Evolutionary conservation across 495 filamentous ascomycete species (phyloP).

Genomic region (Jackrogersella multiformis): DNA sequence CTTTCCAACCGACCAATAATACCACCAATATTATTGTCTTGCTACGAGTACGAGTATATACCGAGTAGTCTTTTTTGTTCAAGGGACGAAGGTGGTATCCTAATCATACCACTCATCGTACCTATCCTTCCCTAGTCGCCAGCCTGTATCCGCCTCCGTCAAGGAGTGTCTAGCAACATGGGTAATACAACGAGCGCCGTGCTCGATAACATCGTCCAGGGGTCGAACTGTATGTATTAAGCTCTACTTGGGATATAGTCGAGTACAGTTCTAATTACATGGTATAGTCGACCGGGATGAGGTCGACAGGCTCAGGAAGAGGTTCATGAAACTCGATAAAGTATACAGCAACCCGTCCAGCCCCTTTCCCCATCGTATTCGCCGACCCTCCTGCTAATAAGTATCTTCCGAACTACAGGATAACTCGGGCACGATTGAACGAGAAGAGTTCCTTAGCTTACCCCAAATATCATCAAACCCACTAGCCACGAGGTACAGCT

Average conservation of each 20-base stretch:
- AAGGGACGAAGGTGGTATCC: neutral
- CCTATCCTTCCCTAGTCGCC: neutral
- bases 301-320: constrained; percentile 91
- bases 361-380: neutral
- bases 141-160: constrained; percentile 26
- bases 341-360: constrained; percentile 56
- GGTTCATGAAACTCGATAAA: constrained; percentile 99
- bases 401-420: constrained; percentile 65
- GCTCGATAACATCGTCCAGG: constrained; percentile 94
- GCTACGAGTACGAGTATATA: neutral
- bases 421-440: constrained; percentile 96
- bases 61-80: neutral
- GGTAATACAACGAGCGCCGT: constrained; percentile 84
- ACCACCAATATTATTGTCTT: neutral
- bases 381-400: constrained; percentile 2
- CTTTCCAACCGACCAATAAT: constrained; percentile 16
- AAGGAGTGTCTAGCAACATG: constrained; percentile 61
- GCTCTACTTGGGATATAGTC: neutral
- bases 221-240: constrained; percentile 82
- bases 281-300: constrained; percentile 91
- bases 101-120: neutral
- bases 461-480: constrained; percentile 98
- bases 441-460: constrained; percentile 96
- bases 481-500: constrained; percentile 82
- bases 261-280: constrained; percentile 5